Base-by-base conservation (phyloP, 139 green algal genomes). In the Chlorella sp. region DNA sequence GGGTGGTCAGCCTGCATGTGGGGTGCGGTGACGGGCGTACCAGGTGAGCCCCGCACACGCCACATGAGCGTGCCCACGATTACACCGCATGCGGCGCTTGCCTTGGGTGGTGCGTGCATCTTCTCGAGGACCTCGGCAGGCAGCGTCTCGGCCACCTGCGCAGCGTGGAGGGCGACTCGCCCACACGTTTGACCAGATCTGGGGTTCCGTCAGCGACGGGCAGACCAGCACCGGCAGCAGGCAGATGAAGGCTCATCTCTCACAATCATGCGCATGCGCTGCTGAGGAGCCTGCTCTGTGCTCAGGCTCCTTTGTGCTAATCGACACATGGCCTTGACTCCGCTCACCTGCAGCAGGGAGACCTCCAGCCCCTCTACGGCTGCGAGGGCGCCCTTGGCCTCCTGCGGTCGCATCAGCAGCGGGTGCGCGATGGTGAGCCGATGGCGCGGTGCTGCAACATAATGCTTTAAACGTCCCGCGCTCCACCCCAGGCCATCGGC, bases 91-190 rank as follows among this genome's bases (percentile, higher is more conserved):
- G n/a, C n/a, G n/a, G n/a, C n/a, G n/a, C n/a, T n/a, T n/a, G n/a
- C 49, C 76, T 92, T 91, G 14, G 87, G 78, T 0, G 90, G 81
- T 1, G 91, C 91, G 23, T 91, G 79, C 85, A 96, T 92, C 77
- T 94, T 93, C 23, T 31, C 80, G 6, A 95, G 77, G 1, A 93
- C 83, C 30, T 87, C 76, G 2, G 77, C 74, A 0, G 83, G 73
- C n/a, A 94, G 82, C 1, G 87, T 93, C 76, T 93, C 88, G 3
- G 85, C 73, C 10, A 95, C 86, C 85, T 93, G 84, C 2, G 62
- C 27, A 65, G 26, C 26, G 35, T 35, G 31, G 6, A 2, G 32
- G 5, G 6, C 20, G 10, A 35, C 22, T n/a, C 20, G 62, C 62
- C 31, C 29, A 59, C 32, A 27, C 10, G 60, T 55, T n/a, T n/a